A percentile compares a stretch with the other conserved stretches of the same genome.
Evolutionary conservation across 257 asterid genomes (phyloP).

Genomic region (Leonotis leonurus): DNA sequence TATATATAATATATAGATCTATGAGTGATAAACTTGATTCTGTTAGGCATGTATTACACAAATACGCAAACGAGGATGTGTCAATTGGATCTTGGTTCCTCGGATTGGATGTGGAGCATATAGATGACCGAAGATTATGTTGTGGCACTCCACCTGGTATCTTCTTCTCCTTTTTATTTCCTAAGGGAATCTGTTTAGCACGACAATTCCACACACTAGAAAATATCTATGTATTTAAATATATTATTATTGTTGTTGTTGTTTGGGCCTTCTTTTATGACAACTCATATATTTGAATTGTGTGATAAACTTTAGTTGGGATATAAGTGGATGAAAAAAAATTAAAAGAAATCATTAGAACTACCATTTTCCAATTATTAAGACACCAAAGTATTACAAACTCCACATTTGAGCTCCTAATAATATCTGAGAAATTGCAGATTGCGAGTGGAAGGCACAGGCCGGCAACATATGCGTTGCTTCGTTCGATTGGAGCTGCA

Average conservation of each 20-base stretch:
- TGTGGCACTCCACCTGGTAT: slow-evolving; percentile 98
- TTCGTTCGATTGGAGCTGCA: slow-evolving; percentile 97
- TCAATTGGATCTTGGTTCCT: slow-evolving; percentile 86
- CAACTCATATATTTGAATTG: not conserved
- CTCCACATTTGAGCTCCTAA: not conserved
- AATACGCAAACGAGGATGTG: slow-evolving; percentile 84
- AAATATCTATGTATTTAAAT: not conserved
- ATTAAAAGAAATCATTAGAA: not conserved
- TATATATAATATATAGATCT: not conserved
- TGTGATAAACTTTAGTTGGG: not conserved
- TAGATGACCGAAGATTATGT: slow-evolving; percentile 84
- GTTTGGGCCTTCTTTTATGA: not conserved
- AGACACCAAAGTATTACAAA: no score
- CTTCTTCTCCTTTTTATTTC: not conserved
- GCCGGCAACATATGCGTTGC: slow-evolving; percentile 95
- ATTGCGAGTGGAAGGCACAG: slow-evolving; percentile 99
- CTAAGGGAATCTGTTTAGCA: not conserved
- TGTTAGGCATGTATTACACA: slow-evolving; percentile 69
- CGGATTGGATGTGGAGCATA: slow-evolving; percentile 90
- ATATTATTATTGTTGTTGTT: not conserved
- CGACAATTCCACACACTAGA: not conserved
- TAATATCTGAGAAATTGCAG: slow-evolving; percentile 26
- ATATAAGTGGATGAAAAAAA: not conserved
- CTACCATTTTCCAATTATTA: not conserved
- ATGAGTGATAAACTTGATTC: not conserved